These are phyloP conservation scores for Ramalina intermedia DNA, from an alignment of 495 filamentous ascomycete species.

Conservation along the genomic window DNA sequence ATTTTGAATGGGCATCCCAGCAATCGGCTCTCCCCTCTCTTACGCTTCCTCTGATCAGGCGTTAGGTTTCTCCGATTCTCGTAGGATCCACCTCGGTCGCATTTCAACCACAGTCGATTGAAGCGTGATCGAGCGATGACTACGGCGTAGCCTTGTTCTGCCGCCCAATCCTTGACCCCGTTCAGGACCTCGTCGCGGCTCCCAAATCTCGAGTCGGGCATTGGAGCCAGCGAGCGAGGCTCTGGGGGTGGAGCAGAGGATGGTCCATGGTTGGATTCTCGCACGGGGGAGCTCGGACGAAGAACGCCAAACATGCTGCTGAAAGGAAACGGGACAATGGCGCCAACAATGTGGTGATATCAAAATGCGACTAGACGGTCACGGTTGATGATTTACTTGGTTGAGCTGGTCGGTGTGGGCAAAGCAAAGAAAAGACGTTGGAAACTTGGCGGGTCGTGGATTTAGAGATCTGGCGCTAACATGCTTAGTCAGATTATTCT, in stretches of 20 bases:
- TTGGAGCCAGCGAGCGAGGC: conserved; percentile 14
- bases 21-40: conserved; percentile 17
- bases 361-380: neutral
- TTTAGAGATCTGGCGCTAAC: no score
- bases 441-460: neutral
- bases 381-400: conserved; percentile 8
- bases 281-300: conserved; percentile 8
- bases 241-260: conserved; percentile 9
- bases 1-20: conserved; percentile 17
- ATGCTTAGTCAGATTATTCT: no score
- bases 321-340: neutral
- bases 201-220: conserved; percentile 11
- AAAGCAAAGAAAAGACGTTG: neutral
- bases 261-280: conserved; percentile 8
- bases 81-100: conserved; percentile 17
- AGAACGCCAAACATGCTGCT: conserved; percentile 17
- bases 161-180: conserved; percentile 15
- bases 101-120: conserved; percentile 20
- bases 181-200: conserved; percentile 14
- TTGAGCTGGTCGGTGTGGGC: conserved; percentile 3
- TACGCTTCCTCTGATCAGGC: conserved; percentile 16
- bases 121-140: conserved; percentile 17
- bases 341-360: neutral
- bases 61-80: conserved; percentile 17
- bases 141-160: conserved; percentile 16